These are phyloP conservation scores for Phialophora macrospora DNA, from an alignment of 2,329 filamentous ascomycete species.

Conservation along the genomic window DNA sequence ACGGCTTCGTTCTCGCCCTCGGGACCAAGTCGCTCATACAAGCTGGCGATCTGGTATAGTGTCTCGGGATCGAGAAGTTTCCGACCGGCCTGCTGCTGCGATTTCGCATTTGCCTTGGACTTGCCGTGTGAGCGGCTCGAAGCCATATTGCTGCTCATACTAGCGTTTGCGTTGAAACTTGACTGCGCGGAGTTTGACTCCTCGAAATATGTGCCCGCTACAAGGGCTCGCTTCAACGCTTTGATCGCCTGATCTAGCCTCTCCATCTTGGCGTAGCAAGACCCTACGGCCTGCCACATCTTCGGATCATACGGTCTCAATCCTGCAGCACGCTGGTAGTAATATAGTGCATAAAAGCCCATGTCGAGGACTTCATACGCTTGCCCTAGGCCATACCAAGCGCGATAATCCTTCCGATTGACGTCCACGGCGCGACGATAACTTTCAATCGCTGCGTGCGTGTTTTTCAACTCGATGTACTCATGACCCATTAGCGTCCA, in stretches of 20 bases:
- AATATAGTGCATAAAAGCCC: conserved; percentile 96
- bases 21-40: conserved; percentile 75
- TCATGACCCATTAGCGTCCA: conserved; percentile 99
- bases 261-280: conserved; percentile 87
- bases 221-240: conserved; percentile 86
- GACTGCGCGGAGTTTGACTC: conserved; percentile 50
- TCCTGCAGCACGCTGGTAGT: conserved; percentile 93
- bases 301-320: conserved; percentile 95
- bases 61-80: conserved; percentile 84
- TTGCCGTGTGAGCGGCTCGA: conserved; percentile 9
- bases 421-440: conserved; percentile 95
- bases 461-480: conserved; percentile 98
- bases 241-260: conserved; percentile 90
- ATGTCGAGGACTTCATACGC: conserved; percentile 98
- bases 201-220: conserved; percentile 86
- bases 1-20: conserved; percentile 80
- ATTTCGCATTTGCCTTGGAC: conserved; percentile 20
- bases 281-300: conserved; percentile 97
- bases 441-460: conserved; percentile 94
- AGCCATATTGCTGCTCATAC: conserved; percentile 18
- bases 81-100: conserved; percentile 33
- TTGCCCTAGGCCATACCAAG: conserved; percentile 96
- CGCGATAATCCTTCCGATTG: conserved; percentile 93
- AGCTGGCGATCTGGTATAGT: conserved; percentile 82
- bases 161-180: conserved; percentile 38